Evolutionary conservation across 2,329 filamentous ascomycete species (phyloP), one percentile per base, ranked within the genome.

Genomic region (Cordyceps fumosorosea): DNA sequence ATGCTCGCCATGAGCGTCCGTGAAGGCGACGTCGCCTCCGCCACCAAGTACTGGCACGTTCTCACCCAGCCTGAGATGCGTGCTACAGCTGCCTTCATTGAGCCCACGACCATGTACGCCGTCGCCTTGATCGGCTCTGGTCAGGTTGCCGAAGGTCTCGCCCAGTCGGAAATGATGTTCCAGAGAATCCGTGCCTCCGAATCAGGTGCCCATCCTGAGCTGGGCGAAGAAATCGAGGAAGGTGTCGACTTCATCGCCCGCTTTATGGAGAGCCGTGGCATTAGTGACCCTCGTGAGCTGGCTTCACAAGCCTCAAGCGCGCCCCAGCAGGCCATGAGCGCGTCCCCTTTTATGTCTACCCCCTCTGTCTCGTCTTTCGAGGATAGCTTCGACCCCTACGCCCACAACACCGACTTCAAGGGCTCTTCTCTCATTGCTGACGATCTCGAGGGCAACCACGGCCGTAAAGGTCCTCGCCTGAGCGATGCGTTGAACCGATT

Each of bases 391-490:
- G 95, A 99, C 71, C 95, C 95, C 1, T 96, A 98, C 71, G 90
- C 89, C 16, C 86, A 90, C 69, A 92, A 85, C 66, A 96, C 91
- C 40, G 95, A 99, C 74, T 93, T 95, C 80, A 93, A 93, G 75
- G 93, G 91, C 47, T 98, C 95, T 14, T 89, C 92, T 18, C 81
- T 91, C 63, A 97, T 98, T 70, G 90, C 91, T 0, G 93, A 97
- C 66, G 85, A 95, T 67, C 84, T 98, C 24, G 93, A 98, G 77
- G 90, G 89, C 69, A 83, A 85, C 45, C 87, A 88, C 69, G 89
- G 89, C 56, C 87, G 89, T 63, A 86, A 87, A 67, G 87, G 87
- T 24, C 84, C 87, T 58, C 86, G 89, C 66, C 81, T 97, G 64
- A 88, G 88, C 66, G 91, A 96, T 66, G 91, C 92, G 42, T 78